Evolutionary conservation across 495 filamentous ascomycete genomes (phyloP).

Genomic region (Neurospora sp.): DNA sequence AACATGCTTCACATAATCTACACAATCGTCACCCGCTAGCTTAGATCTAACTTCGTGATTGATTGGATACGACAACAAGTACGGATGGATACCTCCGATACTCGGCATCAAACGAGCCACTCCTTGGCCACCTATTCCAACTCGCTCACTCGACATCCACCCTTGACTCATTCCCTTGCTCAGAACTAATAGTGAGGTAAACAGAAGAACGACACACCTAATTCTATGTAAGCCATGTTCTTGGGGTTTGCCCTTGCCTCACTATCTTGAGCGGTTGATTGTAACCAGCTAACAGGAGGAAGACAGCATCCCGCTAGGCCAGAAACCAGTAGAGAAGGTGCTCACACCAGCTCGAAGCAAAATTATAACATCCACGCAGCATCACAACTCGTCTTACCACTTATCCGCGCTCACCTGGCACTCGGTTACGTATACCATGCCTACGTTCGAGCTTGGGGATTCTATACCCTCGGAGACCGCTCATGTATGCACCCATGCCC

Average conservation of each 20-base stretch:
- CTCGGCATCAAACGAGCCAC: not conserved
- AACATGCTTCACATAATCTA: not conserved
- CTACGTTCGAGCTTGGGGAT: constrained; percentile 37
- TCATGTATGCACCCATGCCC: constrained; percentile 32
- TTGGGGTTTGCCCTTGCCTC: not conserved
- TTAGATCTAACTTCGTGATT: too few relatives aligned
- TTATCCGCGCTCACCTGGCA: not conserved
- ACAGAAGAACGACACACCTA: not conserved
- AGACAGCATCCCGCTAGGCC: not conserved
- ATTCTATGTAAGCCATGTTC: not conserved
- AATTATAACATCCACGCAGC: not conserved
- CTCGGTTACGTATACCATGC: constrained; percentile 17
- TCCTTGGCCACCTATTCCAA: not conserved
- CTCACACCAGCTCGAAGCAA: not conserved
- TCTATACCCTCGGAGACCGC: constrained; percentile 52
- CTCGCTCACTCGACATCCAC: not conserved
- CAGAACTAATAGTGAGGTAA: not conserved
- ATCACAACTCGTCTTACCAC: not conserved
- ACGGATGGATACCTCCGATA: not conserved
- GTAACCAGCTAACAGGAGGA: not conserved
- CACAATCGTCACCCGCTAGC: not conserved
- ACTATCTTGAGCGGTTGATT: not conserved
- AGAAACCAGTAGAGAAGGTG: not conserved
- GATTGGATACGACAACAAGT: not conserved
- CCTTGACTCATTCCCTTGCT: not conserved